Evolutionary conservation across 208 protist genomes (phyloP).

Genomic region (Novymonas esmeraldas): DNA sequence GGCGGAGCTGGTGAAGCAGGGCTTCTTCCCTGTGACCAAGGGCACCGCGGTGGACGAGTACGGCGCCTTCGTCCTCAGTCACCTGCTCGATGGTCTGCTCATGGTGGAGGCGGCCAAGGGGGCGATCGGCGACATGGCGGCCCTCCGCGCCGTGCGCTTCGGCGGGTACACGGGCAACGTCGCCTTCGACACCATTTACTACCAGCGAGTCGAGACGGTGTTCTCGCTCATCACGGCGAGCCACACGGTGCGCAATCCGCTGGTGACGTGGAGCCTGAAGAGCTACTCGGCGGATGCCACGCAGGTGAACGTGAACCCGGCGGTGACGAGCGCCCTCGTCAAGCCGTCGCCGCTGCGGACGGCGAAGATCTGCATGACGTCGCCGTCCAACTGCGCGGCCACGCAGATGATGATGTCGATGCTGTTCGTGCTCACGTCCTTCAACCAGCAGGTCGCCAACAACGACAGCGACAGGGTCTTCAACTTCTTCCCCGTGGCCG

Average conservation of each 20-base stretch:
- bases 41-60: constrained; percentile 56
- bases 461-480: constrained; percentile 34
- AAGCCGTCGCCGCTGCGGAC: constrained; percentile 64
- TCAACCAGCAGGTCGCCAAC: constrained; percentile 40
- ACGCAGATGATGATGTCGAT: constrained; percentile 62
- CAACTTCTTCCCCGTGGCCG: constrained; percentile 56
- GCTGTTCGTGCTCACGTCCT: constrained; percentile 50
- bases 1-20: constrained; percentile 36
- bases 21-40: constrained; percentile 38
- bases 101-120: constrained; percentile 47
- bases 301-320: constrained; percentile 41
- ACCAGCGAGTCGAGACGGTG: constrained; percentile 59
- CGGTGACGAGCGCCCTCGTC: constrained; percentile 41
- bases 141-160: constrained; percentile 59
- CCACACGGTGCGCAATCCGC: constrained; percentile 47
- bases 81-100: constrained; percentile 80
- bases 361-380: constrained; percentile 74
- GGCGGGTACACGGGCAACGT: constrained; percentile 73
- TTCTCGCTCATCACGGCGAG: constrained; percentile 57
- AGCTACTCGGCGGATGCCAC: constrained; percentile 35
- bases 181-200: constrained; percentile 70
- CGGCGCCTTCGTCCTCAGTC: constrained; percentile 77
- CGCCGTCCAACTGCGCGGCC: constrained; percentile 57
- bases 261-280: constrained; percentile 61
- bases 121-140: constrained; percentile 30